Base-by-base conservation (phyloP, 116 monocot species). In the Iris pallida region DNA sequence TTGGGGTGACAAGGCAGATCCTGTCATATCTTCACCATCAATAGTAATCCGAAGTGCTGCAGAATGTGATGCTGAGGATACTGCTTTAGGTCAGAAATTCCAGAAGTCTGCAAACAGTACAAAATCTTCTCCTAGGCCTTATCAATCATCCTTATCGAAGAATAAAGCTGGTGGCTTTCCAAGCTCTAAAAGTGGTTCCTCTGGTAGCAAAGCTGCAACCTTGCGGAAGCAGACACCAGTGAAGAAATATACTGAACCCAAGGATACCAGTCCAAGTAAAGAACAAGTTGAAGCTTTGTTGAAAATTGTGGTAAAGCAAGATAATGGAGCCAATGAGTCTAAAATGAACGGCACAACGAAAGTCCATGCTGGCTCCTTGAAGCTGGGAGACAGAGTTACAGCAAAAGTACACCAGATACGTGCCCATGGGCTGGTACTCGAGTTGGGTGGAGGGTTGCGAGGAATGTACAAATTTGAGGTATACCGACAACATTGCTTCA, bases 401-500 rank as follows among this genome's bases (percentile, higher is more conserved):
- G 98, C 86, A 47, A 90, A 81, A 68, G 76, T 99, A 53, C 73
- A 82, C 54, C 86, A 93, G 71, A 77, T 90, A 73, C 88, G 90
- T 47, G 16, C 82, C 0, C 77, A 77, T 79, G 98, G 98, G 43
- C 49, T 99, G 49, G 93, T 99, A 20, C 93, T 99, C 17, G 86
- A 99, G 64, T 65, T 93, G 47, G 79, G 70, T 51, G 84, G 78
- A 75, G 93, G 88, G 57, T 51, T 86, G 64, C 83, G 81, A 7
- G 97, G 97, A 76, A 97, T 92, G 97, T 92, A 87, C 58, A 92
- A 85, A 71, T 97, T 97, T 80, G 79, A 90, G 97, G 97, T 97
- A 82, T 48, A 30, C 30, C 30, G 30, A 30, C 30, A 30, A 30
- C 30, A 30, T 30, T 30, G 30, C 30, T 30, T 30, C 0, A 30